Percentiles rank a stretch among this genome's conserved stretches.
phyloP scores from a whole-genome alignment of 1,139 yeast genomes.

The Geotrichum candidum region DNA sequence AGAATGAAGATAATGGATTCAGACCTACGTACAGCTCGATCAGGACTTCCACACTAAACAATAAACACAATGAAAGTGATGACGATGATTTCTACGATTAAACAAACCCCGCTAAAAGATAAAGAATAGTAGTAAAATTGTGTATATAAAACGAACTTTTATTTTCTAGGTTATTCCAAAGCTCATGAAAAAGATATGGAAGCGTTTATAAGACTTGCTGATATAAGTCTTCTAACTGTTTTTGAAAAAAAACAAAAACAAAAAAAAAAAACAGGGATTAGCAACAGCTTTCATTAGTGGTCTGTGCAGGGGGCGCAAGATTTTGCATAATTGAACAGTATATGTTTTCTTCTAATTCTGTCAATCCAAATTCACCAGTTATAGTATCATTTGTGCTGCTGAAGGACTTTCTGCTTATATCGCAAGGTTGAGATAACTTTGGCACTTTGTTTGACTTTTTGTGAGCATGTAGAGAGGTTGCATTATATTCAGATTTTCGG shows the following conservation, averaged over 20 bases:
- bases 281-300: neutral
- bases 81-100: conserved; percentile 19
- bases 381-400: neutral
- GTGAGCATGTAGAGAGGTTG: neutral
- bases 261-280: neutral
- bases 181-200: neutral
- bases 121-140: neutral
- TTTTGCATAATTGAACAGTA: neutral
- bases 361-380: neutral
- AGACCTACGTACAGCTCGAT: conserved; percentile 11
- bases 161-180: neutral
- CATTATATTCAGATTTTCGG: neutral
- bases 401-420: neutral
- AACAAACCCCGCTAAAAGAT: neutral
- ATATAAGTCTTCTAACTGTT: too few species aligned
- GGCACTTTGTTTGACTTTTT: neutral
- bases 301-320: neutral
- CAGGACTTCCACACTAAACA: conserved; percentile 5
- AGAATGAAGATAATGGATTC: conserved; percentile 52
- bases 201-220: neutral
- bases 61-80: conserved; percentile 9
- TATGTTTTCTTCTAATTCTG: neutral
- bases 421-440: neutral
- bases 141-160: neutral
- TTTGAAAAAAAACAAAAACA: neutral